A percentile compares a stretch with the other conserved stretches of the same genome.
These are phyloP conservation scores for Vigna reflexopilosa DNA, from an alignment of 306 rosid species.

Conservation along the genomic window DNA sequence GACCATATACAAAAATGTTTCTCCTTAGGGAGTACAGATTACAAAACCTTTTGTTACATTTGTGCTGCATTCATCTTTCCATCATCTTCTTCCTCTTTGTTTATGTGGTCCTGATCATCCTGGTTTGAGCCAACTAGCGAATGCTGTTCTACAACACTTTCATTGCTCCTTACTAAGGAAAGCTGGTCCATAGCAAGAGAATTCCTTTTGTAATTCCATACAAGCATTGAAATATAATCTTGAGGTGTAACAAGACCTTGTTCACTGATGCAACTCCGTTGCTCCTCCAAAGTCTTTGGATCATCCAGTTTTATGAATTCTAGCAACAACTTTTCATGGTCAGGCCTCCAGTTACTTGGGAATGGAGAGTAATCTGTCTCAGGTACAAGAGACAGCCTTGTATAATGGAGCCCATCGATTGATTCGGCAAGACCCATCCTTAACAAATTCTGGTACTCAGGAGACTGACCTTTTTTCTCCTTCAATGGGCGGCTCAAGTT, in stretches of 20 bases:
- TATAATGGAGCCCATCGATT: constrained; percentile 90
- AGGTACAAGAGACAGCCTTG: constrained; percentile 91
- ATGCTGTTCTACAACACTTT: constrained; percentile 42
- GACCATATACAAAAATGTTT: not conserved
- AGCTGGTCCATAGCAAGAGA: constrained; percentile 62
- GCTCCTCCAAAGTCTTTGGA: constrained; percentile 82
- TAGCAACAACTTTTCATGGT: constrained; percentile 83
- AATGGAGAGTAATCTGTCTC: constrained; percentile 91
- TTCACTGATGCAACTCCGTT: constrained; percentile 62
- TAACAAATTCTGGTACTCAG: constrained; percentile 88
- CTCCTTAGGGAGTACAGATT: constrained; percentile 28
- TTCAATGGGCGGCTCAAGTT: constrained; percentile 89
- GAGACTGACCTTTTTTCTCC: constrained; percentile 95
- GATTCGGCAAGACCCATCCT: constrained; percentile 98
- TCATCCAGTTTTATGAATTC: constrained; percentile 84
- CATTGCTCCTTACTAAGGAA: constrained; percentile 49
- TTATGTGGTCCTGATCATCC: constrained; percentile 46
- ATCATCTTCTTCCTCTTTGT: constrained; percentile 54
- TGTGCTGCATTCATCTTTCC: constrained; percentile 50
- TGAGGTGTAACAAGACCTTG: constrained; percentile 92
- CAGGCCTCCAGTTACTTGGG: constrained; percentile 88
- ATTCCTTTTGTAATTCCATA: constrained; percentile 93
- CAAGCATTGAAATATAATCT: constrained; percentile 95
- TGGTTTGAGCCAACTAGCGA: constrained; percentile 54
- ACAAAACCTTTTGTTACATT: constrained; percentile 49